A percentile compares a stretch with the other conserved stretches of the same genome.
phyloP scores from a whole-genome alignment of 495 filamentous ascomycete genomes.

The Massariosphaeria phaeospora region DNA sequence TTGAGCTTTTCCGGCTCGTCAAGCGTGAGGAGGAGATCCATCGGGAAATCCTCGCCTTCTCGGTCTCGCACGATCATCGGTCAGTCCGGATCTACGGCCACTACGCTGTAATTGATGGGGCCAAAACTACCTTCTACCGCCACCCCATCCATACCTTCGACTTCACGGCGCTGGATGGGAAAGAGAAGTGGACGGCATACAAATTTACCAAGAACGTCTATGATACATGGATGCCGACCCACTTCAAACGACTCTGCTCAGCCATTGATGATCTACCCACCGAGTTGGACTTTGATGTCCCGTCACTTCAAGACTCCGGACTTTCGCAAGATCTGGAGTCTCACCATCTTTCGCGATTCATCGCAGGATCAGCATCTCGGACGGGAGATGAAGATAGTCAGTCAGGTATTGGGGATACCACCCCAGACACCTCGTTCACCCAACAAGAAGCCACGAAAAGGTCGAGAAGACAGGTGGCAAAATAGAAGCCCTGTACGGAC shows the following conservation, averaged over 20 bases:
- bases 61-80: conserved; percentile 45
- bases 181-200: conserved; percentile 38
- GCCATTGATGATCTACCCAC: conserved; percentile 9
- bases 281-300: conserved; percentile 12
- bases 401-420: neutral
- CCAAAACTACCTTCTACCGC: conserved; percentile 36
- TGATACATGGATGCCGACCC: conserved; percentile 22
- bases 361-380: neutral
- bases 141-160: conserved; percentile 33
- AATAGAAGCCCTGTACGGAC: too few relatives aligned
- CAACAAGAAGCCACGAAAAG: conserved; percentile 3
- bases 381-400: neutral
- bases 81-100: conserved; percentile 38
- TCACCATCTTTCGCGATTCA: conserved; percentile 1
- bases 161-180: conserved; percentile 36
- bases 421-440: conserved; percentile 6
- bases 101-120: conserved; percentile 23
- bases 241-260: conserved; percentile 31
- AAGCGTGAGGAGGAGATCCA: conserved; percentile 41
- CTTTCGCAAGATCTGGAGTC: conserved; percentile 2
- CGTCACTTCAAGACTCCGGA: conserved; percentile 7
- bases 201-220: conserved; percentile 29
- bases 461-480: conserved; percentile 3
- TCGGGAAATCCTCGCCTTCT: conserved; percentile 44
- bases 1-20: conserved; percentile 39